Evolutionary conservation across 2,329 filamentous ascomycete species (phyloP).

Genomic region (Scedosporium aurantiacum): DNA sequence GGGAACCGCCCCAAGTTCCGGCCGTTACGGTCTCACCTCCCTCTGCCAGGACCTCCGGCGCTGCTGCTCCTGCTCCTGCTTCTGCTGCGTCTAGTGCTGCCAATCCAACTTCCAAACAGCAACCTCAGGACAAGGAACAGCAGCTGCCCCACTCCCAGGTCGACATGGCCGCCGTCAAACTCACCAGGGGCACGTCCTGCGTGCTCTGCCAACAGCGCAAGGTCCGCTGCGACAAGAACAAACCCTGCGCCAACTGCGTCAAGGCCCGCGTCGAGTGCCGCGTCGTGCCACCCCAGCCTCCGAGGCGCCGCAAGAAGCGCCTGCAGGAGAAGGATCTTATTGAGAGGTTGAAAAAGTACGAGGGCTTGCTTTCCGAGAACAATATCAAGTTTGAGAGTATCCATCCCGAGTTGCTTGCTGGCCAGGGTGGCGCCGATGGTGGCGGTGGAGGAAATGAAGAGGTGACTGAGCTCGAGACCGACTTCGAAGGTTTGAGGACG

Average conservation of each 20-base stretch:
- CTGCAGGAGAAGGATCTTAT: constrained; percentile 61
- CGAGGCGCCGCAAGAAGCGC: constrained; percentile 48
- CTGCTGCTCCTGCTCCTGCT: background rate
- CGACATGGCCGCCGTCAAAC: constrained; percentile 28
- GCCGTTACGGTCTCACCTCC: constrained; percentile 1
- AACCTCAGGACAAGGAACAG: background rate
- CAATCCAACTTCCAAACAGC: background rate
- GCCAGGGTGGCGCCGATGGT: background rate
- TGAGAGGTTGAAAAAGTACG: constrained; percentile 58
- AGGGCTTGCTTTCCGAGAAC: constrained; percentile 52
- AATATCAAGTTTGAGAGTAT: constrained; percentile 60
- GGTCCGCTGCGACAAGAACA: constrained; percentile 61
- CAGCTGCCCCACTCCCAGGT: background rate
- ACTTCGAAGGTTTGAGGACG: constrained; percentile 43
- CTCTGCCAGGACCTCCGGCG: background rate
- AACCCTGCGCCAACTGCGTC: constrained; percentile 56
- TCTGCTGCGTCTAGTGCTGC: background rate
- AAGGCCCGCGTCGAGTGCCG: constrained; percentile 51
- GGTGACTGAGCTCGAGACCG: constrained; percentile 44
- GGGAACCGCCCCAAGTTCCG: background rate
- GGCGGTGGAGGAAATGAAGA: constrained; percentile 28
- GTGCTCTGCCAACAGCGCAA: constrained; percentile 67
- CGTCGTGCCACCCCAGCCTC: constrained; percentile 44
- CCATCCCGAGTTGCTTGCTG: constrained; percentile 28
- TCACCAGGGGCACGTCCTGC: constrained; percentile 53